Percentiles rank a stretch among this genome's conserved stretches.
Evolutionary conservation across 2,329 filamentous ascomycete species (phyloP).

Genomic region (Fusarium pseudonygamai): DNA sequence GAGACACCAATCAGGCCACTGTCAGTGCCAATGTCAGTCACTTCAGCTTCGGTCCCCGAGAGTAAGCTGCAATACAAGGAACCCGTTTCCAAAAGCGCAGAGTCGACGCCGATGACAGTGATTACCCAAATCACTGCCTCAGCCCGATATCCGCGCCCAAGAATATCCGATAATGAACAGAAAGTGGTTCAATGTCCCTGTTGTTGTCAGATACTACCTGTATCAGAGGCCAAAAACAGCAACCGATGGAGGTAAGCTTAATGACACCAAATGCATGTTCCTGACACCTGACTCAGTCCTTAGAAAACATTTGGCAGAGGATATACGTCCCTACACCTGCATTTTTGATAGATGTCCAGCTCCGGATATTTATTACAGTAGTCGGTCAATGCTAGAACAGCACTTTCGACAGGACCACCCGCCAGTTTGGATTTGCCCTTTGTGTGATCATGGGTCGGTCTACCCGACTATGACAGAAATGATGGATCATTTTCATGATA

Average conservation of each 20-base stretch:
- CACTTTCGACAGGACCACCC: not conserved
- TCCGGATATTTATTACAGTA: not conserved
- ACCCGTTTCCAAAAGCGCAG: fast-evolving
- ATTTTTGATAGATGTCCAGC: not conserved
- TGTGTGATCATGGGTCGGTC: fast-evolving
- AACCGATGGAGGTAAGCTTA: not conserved
- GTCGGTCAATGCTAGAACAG: not conserved
- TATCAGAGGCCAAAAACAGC: fast-evolving
- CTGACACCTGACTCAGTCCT: no score
- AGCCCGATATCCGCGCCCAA: fast-evolving
- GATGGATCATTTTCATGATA: not conserved
- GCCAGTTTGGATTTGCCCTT: not conserved
- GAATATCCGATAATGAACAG: not conserved
- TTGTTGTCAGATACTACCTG: not conserved
- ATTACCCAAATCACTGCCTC: not conserved
- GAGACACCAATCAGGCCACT: no score
- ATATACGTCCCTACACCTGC: not conserved
- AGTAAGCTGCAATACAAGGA: not conserved
- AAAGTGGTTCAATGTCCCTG: not conserved
- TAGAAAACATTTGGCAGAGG: not conserved
- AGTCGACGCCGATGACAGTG: fast-evolving
- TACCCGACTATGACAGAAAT: not conserved
- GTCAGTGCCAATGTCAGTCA: not conserved
- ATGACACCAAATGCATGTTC: no score
- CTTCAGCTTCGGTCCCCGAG: not conserved